Percentiles rank a stretch among this genome's conserved stretches.
These are phyloP conservation scores for Epithemia pelagica DNA, from an alignment of 108 stramenopile species.

Conservation along the genomic window DNA sequence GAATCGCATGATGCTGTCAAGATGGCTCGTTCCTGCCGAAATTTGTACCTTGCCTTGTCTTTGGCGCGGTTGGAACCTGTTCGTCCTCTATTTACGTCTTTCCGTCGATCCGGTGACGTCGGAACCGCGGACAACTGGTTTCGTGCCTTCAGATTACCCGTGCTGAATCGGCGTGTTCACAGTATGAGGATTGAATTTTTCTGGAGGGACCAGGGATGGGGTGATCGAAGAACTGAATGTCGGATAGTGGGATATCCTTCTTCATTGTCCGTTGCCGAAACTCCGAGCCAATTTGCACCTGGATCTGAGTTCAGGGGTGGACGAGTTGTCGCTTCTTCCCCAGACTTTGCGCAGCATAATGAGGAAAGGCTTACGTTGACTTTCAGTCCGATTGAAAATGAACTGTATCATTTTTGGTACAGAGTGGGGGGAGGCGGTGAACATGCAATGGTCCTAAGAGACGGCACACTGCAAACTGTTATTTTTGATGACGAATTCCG, in stretches of 20 bases:
- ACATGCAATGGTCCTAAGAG: conserved; percentile 6
- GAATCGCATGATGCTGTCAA: conserved; percentile 8
- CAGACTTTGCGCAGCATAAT: conserved; percentile 6
- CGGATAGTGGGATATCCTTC: not conserved
- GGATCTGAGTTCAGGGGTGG: not conserved
- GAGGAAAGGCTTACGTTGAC: not conserved
- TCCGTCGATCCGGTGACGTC: not conserved
- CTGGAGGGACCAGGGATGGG: conserved; percentile 24
- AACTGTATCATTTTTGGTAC: conserved; percentile 12
- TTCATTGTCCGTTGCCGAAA: conserved; percentile 1
- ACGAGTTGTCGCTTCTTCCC: conserved; percentile 2
- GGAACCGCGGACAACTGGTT: not conserved
- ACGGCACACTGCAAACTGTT: conserved; percentile 5
- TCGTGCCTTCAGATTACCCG: not conserved
- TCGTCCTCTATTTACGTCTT: conserved; percentile 1
- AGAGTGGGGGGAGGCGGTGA: conserved; percentile 16
- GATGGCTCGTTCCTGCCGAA: not conserved
- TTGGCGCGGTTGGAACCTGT: not conserved
- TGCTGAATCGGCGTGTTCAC: conserved; percentile 12
- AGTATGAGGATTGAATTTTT: not conserved
- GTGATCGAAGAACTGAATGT: conserved; percentile 10
- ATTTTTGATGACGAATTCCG: conserved; percentile 16
- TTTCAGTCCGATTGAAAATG: conserved; percentile 9
- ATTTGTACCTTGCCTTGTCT: not conserved
- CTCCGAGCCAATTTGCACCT: not conserved